A percentile compares a stretch with the other conserved stretches of the same genome.
phyloP scores from a whole-genome alignment of 345 rosid species.

The Heritiera littoralis region DNA sequence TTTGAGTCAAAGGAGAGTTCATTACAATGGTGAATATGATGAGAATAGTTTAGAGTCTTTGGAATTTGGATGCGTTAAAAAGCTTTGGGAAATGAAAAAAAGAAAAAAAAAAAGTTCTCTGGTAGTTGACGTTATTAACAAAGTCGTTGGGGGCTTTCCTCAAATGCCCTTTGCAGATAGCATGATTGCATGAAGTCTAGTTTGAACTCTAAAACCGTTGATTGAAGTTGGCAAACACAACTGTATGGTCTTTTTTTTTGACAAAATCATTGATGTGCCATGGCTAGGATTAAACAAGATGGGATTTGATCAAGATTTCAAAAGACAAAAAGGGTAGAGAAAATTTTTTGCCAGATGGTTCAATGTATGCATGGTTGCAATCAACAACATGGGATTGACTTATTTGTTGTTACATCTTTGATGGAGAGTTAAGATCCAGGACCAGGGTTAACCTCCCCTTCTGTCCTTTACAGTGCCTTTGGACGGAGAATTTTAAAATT shows the following conservation, averaged over 20 bases:
- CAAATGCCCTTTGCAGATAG: neutral
- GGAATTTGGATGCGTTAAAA: neutral
- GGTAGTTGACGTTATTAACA: constrained; percentile 1
- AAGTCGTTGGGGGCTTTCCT: neutral
- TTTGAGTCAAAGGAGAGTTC: constrained; percentile 6
- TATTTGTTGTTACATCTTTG: neutral
- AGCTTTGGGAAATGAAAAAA: neutral
- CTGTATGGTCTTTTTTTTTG: neutral
- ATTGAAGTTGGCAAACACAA: constrained; percentile 1
- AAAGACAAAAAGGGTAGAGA: neutral
- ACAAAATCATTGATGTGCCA: neutral
- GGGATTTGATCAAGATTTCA: neutral
- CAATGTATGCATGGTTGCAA: neutral
- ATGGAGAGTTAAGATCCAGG: too few species aligned
- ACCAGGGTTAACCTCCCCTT: neutral
- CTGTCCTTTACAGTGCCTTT: neutral
- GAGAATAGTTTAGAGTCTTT: neutral
- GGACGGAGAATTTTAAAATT: too few species aligned
- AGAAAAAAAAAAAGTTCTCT: neutral
- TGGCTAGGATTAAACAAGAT: neutral
- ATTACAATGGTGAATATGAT: neutral
- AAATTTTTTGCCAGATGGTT: neutral
- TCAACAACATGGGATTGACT: constrained; percentile 5
- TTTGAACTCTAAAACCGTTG: neutral
- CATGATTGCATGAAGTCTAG: neutral